Evolutionary conservation across 192 early-diverging fungal species (phyloP).

Genomic region (Backusella morwellensis): DNA sequence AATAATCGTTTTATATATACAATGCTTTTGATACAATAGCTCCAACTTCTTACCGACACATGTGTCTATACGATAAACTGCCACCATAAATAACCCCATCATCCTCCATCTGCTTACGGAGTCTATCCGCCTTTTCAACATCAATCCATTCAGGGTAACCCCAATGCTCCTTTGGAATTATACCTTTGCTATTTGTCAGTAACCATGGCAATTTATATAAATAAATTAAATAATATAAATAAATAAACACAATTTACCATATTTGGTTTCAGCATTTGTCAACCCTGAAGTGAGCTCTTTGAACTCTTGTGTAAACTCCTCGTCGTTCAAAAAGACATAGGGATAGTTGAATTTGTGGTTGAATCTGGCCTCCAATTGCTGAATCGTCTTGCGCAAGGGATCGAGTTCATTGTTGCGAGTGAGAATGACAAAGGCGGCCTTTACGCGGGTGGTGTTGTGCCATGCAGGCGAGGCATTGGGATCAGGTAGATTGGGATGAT

Average conservation of each 20-base stretch:
- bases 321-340: slow-evolving; percentile 86
- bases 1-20: neutral
- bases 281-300: slow-evolving; percentile 50
- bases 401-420: slow-evolving; percentile 69
- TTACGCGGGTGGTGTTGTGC: slow-evolving; percentile 37
- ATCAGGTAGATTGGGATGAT: slow-evolving; percentile 22
- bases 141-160: slow-evolving; percentile 64
- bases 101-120: slow-evolving; percentile 51
- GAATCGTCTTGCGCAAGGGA: slow-evolving; percentile 57
- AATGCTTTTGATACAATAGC: too few relatives aligned
- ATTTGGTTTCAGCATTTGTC: slow-evolving; percentile 56
- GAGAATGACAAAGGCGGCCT: slow-evolving; percentile 75
- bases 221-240: neutral
- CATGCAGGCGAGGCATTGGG: slow-evolving; percentile 18
- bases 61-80: slow-evolving; percentile 63
- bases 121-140: slow-evolving; percentile 46
- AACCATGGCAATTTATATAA: neutral
- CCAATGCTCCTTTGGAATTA: slow-evolving; percentile 63
- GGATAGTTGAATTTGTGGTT: slow-evolving; percentile 80
- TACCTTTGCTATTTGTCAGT: slow-evolving; percentile 25
- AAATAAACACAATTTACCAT: slow-evolving; percentile 41
- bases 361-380: slow-evolving; percentile 79
- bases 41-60: slow-evolving; percentile 49
- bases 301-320: slow-evolving; percentile 70
- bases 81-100: slow-evolving; percentile 61